Evolutionary conservation across 23 red algal genomes (phyloP).

Genomic region (Gracilaria caudata): DNA sequence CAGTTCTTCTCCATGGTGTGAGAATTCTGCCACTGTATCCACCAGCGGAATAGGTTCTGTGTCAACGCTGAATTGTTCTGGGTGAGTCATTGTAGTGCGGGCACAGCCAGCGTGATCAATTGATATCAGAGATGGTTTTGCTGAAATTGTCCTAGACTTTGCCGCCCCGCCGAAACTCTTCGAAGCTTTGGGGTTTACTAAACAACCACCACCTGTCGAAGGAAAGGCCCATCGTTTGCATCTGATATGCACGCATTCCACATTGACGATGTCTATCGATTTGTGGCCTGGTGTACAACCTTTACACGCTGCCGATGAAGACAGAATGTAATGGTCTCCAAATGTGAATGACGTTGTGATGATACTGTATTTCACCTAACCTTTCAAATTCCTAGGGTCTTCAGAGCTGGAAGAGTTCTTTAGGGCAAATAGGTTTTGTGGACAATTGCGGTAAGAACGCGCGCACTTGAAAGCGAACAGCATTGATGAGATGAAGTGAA

Average conservation of each 20-base stretch:
- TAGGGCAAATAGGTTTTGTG: too few species aligned
- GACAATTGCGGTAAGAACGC: too few species aligned
- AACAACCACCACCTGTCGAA: too few species aligned
- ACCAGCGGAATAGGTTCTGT: constrained; percentile 56
- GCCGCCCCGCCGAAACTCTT: neutral
- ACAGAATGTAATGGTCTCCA: neutral
- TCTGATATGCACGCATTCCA: too few species aligned
- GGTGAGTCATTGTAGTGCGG: neutral
- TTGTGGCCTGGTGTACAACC: constrained; percentile 14
- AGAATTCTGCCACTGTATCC: constrained; percentile 58
- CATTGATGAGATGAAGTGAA: too few species aligned
- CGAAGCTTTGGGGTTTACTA: too few species aligned
- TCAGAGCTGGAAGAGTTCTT: too few species aligned
- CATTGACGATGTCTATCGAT: neutral
- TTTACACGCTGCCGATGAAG: constrained; percentile 6
- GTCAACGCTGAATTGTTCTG: neutral
- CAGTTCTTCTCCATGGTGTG: constrained; percentile 31
- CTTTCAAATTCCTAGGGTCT: too few species aligned
- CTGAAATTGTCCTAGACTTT: neutral
- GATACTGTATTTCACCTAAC: neutral
- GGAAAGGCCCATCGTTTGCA: neutral
- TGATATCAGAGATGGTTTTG: neutral
- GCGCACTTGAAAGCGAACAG: too few species aligned
- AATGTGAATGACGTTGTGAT: too few species aligned
- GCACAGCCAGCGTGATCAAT: neutral